Evolutionary conservation across 1,139 yeast species (phyloP).

Genomic region (Lizanozyma gosingica): DNA sequence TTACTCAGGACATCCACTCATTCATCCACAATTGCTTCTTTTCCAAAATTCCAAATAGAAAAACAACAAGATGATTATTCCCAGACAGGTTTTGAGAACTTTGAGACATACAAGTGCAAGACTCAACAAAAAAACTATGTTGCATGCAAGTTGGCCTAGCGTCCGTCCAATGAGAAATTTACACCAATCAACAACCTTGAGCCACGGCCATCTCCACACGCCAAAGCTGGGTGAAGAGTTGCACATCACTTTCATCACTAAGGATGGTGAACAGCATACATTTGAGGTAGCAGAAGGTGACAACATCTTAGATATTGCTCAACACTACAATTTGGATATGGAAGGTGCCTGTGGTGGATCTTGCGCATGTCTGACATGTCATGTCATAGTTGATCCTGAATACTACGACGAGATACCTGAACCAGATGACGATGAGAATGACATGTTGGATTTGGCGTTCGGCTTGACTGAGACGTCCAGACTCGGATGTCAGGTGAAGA

Average conservation of each 20-base stretch:
- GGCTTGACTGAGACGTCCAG: slow-evolving; percentile 93
- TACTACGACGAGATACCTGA: slow-evolving; percentile 86
- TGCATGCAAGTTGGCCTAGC: neutral
- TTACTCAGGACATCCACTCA: too few species aligned
- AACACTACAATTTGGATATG: slow-evolving; percentile 87
- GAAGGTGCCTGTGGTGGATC: slow-evolving; percentile 99
- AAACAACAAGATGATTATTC: too few species aligned
- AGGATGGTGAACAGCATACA: slow-evolving; percentile 77
- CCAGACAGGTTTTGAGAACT: neutral
- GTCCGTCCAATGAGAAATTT: slow-evolving; percentile 6
- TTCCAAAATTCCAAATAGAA: too few species aligned
- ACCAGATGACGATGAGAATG: slow-evolving; percentile 96
- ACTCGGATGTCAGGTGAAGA: slow-evolving; percentile 85
- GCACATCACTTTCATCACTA: slow-evolving; percentile 82
- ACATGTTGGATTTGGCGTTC: slow-evolving; percentile 95
- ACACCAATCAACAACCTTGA: slow-evolving; percentile 14
- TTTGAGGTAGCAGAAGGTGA: slow-evolving; percentile 92
- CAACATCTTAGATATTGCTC: slow-evolving; percentile 86
- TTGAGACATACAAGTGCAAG: neutral
- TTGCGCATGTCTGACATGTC: slow-evolving; percentile 98
- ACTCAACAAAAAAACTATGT: neutral
- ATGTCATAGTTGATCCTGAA: slow-evolving; percentile 91
- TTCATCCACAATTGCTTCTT: too few species aligned
- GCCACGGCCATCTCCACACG: slow-evolving; percentile 80
- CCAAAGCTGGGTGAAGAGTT: slow-evolving; percentile 94